phyloP scores from a whole-genome alignment of 2,329 filamentous ascomycete genomes.

The Tolypocladium nubicola region DNA sequence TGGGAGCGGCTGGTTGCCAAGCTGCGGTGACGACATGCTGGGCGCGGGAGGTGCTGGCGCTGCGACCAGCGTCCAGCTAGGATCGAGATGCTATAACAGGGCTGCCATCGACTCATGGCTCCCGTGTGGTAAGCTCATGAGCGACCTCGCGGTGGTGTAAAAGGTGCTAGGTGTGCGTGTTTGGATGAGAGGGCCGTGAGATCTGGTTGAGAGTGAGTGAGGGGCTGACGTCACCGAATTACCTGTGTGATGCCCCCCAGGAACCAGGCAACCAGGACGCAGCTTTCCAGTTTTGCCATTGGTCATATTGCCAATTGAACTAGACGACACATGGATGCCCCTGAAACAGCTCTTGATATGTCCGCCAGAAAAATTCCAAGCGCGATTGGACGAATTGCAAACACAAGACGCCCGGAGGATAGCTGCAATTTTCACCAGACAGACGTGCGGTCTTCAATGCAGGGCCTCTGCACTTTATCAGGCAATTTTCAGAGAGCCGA shows the following conservation, averaged over 20 bases:
- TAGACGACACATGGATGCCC: not conserved
- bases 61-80: not conserved
- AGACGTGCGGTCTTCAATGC: too few species aligned
- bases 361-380: too few species aligned
- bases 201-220: not conserved
- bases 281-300: not conserved
- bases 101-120: slow-evolving; percentile 2
- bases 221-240: slow-evolving; percentile 5
- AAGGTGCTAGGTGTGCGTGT: not conserved
- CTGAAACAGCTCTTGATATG: too few species aligned
- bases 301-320: not conserved
- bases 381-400: too few species aligned
- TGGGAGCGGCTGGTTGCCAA: not conserved
- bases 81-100: not conserved
- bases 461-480: too few species aligned
- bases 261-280: not conserved
- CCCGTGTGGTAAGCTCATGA: not conserved
- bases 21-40: not conserved
- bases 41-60: not conserved
- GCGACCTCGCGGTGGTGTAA: not conserved
- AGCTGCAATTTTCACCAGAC: too few species aligned
- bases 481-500: too few species aligned
- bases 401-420: too few species aligned
- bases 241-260: not conserved
- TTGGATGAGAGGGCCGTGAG: not conserved